Base-by-base conservation (phyloP, 345 rosid species). In the Heritiera littoralis region DNA sequence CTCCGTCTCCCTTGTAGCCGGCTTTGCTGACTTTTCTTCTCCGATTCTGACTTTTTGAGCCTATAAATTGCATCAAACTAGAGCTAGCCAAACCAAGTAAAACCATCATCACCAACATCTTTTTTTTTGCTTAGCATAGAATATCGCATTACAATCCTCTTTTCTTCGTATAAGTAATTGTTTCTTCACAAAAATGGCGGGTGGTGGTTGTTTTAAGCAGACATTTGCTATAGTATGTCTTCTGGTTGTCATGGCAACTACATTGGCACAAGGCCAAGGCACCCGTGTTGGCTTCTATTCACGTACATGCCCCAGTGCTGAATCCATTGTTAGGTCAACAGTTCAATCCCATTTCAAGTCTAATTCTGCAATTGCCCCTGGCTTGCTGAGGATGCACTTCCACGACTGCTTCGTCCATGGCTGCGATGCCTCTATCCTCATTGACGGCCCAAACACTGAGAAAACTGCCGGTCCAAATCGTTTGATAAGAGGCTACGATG, bases 321-420 rank as follows among this genome's bases (percentile, higher is more conserved):
- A 56, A 56, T 56, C 61, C 61, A 56, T 56, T 56, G 61, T 56
- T n/a, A n/a, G 28, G 9, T 18, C 61, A 56, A 56, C 61, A 49
- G 77, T 84, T 52, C 60, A 17, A 23, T 80, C 83, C 63, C 87
- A 85, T 64, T 48, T 85, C 18, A 75, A 2, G 61, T 74, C 82
- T 15, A 78, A 82, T 58, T 76, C 84, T 0, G 78, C 83, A 5
- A 80, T 82, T 77, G 87, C 85, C 58, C 87, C 87, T 0, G 85
- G 85, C 41, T 85, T n/a, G 72, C 73, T 85, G 7, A 84, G 87
- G 61, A 82, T 85, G 85, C 85, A 82, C 75, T 82, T 82, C 55
- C 87, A 85, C 11, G 87, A 85, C 73, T 85, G 87, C 43, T 85
- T 85, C 70, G 87, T 85, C 35, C 74, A 5, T 61, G 87, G 87